Evolutionary conservation across 148 eudicot genomes (phyloP).

Genomic region (Tetragonia tetragonoides): DNA sequence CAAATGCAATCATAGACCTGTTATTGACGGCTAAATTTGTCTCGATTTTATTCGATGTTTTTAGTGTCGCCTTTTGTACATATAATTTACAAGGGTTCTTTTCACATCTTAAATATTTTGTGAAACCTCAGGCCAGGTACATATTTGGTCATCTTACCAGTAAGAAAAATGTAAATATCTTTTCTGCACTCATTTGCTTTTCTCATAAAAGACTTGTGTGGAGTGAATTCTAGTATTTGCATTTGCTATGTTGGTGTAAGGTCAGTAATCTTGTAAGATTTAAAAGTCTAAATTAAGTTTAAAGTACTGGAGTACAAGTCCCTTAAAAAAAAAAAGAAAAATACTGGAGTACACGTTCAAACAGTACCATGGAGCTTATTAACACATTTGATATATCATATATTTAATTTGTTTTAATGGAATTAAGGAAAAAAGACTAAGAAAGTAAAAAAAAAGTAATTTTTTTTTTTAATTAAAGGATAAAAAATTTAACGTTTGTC

Average conservation of each 20-base stretch:
- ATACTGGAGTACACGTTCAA: too few relatives aligned
- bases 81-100: not conserved
- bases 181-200: not conserved
- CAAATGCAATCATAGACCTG: constrained; percentile 33
- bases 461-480: too few relatives aligned
- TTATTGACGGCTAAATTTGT: not conserved
- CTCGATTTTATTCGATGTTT: not conserved
- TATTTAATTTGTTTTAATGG: not conserved
- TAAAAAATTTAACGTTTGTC: too few relatives aligned
- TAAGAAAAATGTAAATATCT: constrained; percentile 12
- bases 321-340: too few relatives aligned
- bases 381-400: not conserved
- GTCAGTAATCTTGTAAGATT: too few relatives aligned
- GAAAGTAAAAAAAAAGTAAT: not conserved
- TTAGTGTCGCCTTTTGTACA: constrained; percentile 10
- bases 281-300: too few relatives aligned
- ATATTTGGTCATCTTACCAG: not conserved
- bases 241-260: too few relatives aligned
- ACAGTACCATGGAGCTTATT: too few relatives aligned
- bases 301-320: too few relatives aligned
- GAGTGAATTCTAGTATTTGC: too few relatives aligned
- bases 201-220: not conserved
- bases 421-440: not conserved
- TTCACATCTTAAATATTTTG: not conserved
- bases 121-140: not conserved